phyloP scores from a whole-genome alignment of 805 yeast species.

The Grigorovia yakushimaensis region DNA sequence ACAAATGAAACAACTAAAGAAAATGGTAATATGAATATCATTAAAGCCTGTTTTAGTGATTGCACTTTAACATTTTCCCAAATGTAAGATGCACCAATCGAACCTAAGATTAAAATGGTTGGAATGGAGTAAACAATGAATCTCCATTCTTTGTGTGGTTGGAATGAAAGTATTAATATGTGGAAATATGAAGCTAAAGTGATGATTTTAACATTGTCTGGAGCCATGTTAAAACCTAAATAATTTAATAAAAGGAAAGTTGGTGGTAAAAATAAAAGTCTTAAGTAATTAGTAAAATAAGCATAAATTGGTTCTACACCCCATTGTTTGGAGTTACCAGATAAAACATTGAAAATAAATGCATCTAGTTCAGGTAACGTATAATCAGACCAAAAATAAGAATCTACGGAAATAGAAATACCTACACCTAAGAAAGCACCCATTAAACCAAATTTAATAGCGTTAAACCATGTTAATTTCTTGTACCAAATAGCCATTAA shows the following conservation, averaged over 20 bases:
- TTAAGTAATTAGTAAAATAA: slow-evolving; percentile 44
- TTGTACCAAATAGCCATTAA: slow-evolving; percentile 37
- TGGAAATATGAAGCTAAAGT: slow-evolving; percentile 44
- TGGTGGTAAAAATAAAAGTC: slow-evolving; percentile 38
- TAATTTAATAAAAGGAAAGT: slow-evolving; percentile 33
- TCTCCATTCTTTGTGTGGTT: slow-evolving; percentile 93
- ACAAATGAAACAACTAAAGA: slow-evolving; percentile 30
- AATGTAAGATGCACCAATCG: slow-evolving; percentile 43
- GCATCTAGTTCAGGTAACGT: slow-evolving; percentile 71
- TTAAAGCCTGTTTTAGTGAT: slow-evolving; percentile 15
- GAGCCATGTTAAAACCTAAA: slow-evolving; percentile 32
- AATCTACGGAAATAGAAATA: slow-evolving; percentile 45
- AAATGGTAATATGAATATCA: slow-evolving; percentile 26
- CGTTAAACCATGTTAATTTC: slow-evolving; percentile 35
- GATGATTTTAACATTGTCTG: slow-evolving; percentile 35
- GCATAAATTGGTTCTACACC: slow-evolving; percentile 69
- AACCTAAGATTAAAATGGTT: slow-evolving; percentile 50
- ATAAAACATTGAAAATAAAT: slow-evolving; percentile 64
- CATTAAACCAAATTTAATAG: slow-evolving; percentile 31
- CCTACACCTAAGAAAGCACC: slow-evolving; percentile 45
- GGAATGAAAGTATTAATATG: slow-evolving; percentile 59
- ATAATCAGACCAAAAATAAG: slow-evolving; percentile 59
- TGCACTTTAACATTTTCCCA: slow-evolving; percentile 28
- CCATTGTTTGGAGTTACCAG: slow-evolving; percentile 71
- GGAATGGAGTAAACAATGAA: slow-evolving; percentile 75